A percentile compares a stretch with the other conserved stretches of the same genome.
phyloP scores from a whole-genome alignment of 164 flowering plant genomes.

The Malania oleifera region DNA sequence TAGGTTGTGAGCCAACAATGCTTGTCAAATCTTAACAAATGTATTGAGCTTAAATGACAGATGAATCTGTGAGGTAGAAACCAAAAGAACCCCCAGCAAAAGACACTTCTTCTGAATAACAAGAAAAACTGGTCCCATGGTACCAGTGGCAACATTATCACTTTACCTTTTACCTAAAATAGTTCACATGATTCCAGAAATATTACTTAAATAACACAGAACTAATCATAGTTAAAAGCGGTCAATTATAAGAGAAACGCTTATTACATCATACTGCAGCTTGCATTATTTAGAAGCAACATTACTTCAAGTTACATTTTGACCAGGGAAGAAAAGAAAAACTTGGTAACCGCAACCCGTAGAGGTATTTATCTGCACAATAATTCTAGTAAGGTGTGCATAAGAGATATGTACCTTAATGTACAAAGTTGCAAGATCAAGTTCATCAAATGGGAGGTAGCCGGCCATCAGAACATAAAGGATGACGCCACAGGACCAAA shows the following conservation, averaged over 20 bases:
- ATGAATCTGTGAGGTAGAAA: neutral
- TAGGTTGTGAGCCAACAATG: no score
- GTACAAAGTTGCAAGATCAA: slow-evolving; percentile 86
- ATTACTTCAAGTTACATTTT: neutral
- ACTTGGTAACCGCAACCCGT: no score
- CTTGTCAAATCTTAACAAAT: no score
- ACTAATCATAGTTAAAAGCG: neutral
- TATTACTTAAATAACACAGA: neutral
- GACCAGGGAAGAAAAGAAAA: no score
- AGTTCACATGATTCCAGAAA: neutral
- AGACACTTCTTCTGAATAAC: neutral
- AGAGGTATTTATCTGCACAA: no score
- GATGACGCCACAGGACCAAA: slow-evolving; percentile 98
- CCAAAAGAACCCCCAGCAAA: neutral
- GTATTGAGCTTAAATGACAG: neutral
- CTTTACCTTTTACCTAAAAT: no score
- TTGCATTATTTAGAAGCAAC: neutral
- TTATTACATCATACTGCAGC: neutral
- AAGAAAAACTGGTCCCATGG: neutral
- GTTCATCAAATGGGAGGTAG: slow-evolving; percentile 94
- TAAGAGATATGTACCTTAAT: slow-evolving; percentile 54
- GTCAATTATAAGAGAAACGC: neutral
- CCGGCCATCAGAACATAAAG: slow-evolving; percentile 96
- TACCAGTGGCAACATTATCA: neutral
- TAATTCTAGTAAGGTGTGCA: neutral